These are phyloP conservation scores for Sugiyamaella qingdaonensis DNA, from an alignment of 805 yeast genomes.

Conservation along the genomic window DNA sequence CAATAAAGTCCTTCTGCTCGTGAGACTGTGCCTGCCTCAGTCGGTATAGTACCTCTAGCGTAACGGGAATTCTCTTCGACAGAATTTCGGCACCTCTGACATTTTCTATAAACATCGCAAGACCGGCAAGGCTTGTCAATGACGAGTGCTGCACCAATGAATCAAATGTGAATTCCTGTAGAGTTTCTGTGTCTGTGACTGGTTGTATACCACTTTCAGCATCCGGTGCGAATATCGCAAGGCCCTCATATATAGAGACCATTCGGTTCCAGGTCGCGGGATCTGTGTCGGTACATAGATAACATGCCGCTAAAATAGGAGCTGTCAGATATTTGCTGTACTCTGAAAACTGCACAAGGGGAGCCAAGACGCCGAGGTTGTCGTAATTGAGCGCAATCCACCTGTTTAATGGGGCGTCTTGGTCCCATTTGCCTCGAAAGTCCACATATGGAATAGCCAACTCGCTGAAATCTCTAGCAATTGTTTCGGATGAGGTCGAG, in stretches of 20 bases:
- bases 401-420: slow-evolving; percentile 13
- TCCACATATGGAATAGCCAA: slow-evolving; percentile 29
- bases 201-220: too few species aligned
- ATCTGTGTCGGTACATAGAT: slow-evolving; percentile 9
- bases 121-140: neutral
- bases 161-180: neutral
- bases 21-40: neutral
- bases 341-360: slow-evolving; percentile 15
- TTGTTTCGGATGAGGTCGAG: slow-evolving; percentile 13
- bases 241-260: neutral
- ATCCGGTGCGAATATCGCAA: too few species aligned
- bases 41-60: neutral
- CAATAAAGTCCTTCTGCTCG: slow-evolving; percentile 6
- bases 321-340: slow-evolving; percentile 3
- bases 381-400: slow-evolving; percentile 16
- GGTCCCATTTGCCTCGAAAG: slow-evolving; percentile 16
- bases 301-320: slow-evolving; percentile 22
- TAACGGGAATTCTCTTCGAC: neutral
- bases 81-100: neutral
- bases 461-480: slow-evolving; percentile 24
- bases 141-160: neutral
- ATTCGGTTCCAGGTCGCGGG: slow-evolving; percentile 8
- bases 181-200: neutral
- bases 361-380: slow-evolving; percentile 17
- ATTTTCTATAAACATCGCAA: neutral